These are phyloP conservation scores for Eurotiales sp. DNA, from an alignment of 2,329 filamentous ascomycete species.

Conservation along the genomic window DNA sequence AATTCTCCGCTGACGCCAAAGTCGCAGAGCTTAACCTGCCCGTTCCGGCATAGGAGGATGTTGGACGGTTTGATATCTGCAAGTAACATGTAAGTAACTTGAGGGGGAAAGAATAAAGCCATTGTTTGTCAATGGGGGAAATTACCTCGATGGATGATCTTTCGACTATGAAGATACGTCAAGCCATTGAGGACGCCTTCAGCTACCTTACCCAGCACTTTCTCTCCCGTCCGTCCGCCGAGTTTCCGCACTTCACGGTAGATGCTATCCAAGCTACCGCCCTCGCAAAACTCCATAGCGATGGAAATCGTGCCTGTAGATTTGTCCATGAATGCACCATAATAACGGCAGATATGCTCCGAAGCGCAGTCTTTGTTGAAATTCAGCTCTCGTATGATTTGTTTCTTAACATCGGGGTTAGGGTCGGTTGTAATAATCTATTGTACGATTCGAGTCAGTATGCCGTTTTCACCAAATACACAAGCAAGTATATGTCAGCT, in stretches of 20 bases:
- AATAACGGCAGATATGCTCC: conserved; percentile 95
- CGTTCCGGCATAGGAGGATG: conserved; percentile 86
- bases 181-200: conserved; percentile 91
- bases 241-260: conserved; percentile 97
- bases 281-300: conserved; percentile 98
- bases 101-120: too few species aligned
- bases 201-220: conserved; percentile 93
- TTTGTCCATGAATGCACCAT: conserved; percentile 93
- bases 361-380: conserved; percentile 98
- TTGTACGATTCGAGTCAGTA: too few species aligned
- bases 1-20: conserved; percentile 98
- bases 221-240: conserved; percentile 91
- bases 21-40: conserved; percentile 95
- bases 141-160: conserved; percentile 84
- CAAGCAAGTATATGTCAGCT: too few species aligned
- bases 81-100: conserved; percentile 14
- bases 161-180: conserved; percentile 90
- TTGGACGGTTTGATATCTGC: conserved; percentile 95
- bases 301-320: conserved; percentile 97
- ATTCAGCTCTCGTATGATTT: conserved; percentile 90
- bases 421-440: conserved; percentile 98
- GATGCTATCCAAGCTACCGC: conserved; percentile 90
- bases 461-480: too few species aligned
- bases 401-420: conserved; percentile 96
- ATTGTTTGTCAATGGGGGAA: background rate